Evolutionary conservation across 257 asterid species (phyloP).

Genomic region (Nyctanthes arbortristis): DNA sequence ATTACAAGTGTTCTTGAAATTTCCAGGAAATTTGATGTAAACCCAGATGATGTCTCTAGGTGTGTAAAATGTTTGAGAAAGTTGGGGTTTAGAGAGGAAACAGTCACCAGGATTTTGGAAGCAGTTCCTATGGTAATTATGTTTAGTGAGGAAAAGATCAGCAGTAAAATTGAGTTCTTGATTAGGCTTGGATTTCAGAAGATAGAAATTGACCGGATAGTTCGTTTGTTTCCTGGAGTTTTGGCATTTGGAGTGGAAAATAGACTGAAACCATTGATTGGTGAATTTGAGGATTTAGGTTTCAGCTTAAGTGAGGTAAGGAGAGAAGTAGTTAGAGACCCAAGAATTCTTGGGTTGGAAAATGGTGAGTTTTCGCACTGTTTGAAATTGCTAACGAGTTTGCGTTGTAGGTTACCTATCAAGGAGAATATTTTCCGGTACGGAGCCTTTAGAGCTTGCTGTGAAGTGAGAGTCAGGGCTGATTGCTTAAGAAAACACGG

Average conservation of each 20-base stretch:
- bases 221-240: conserved; percentile 49
- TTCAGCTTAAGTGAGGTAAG: conserved; percentile 48
- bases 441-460: conserved; percentile 69
- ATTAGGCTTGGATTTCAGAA: conserved; percentile 46
- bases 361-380: conserved; percentile 79
- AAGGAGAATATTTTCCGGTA: conserved; percentile 49
- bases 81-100: conserved; percentile 49
- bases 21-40: conserved; percentile 44
- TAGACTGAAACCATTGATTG: conserved; percentile 54
- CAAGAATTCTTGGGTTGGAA: conserved; percentile 68
- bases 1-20: conserved; percentile 47
- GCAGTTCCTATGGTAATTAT: conserved; percentile 48
- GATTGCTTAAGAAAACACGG: conserved; percentile 70
- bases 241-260: conserved; percentile 49
- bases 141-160: conserved; percentile 40
- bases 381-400: conserved; percentile 57
- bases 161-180: conserved; percentile 45
- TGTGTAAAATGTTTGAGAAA: conserved; percentile 46
- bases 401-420: conserved; percentile 62
- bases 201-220: conserved; percentile 46
- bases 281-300: conserved; percentile 70
- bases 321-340: conserved; percentile 59
- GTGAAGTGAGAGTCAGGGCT: conserved; percentile 58
- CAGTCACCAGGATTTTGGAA: conserved; percentile 60
- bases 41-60: conserved; percentile 42